Base-by-base conservation (phyloP, 352 stramenopile genomes). In the Globisporangium splendens region DNA sequence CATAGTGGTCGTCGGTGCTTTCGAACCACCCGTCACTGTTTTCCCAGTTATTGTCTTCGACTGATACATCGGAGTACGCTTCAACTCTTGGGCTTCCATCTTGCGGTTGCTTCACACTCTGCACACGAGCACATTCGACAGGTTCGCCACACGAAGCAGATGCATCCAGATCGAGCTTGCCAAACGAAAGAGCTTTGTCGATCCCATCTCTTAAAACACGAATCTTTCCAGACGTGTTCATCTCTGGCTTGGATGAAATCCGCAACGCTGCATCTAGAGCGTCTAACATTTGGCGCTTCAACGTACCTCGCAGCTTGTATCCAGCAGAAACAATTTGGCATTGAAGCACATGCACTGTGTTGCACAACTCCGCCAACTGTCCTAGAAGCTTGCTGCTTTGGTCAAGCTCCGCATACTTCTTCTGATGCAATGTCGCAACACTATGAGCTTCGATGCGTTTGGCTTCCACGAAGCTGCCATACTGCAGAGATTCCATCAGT, bases 331-430 rank as follows among this genome's bases (percentile, higher is more conserved):
- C 51, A n/a, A 83, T 46, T 38, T 58, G 58, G 35, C 63, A 76
- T 53, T 83, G 73, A 41, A 83, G 52, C 39, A 72, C 57, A 52
- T 72, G 69, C 18, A 67, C 51, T 43, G 69, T 42, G 18, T 50
- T 54, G 15, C 65, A 77, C 24, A 79, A 39, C 11, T 56, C 54
- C 46, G 63, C 56, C 49, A 83, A 44, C 31, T 63, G 69, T 15
- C 22, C 50, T 8, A 61, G 52, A 14, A 46, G 56, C 18, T 67
- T 68, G 35, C 49, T 63, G 17, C 28, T 69, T 8, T n/a, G 57
- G 55, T 69, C 58, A 22, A 70, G 24, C 54, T 39, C 63, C 44
- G 53, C 41, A 52, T 56, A 70, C 28, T 55, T 78, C 11, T 51
- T 56, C 62, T 69, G 44, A 59, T 83, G 73, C 12, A 43, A 28